Conservation (phyloP, 768 basidiomycete genomes). For the Tylopilus rubrobrunneus region DNA sequence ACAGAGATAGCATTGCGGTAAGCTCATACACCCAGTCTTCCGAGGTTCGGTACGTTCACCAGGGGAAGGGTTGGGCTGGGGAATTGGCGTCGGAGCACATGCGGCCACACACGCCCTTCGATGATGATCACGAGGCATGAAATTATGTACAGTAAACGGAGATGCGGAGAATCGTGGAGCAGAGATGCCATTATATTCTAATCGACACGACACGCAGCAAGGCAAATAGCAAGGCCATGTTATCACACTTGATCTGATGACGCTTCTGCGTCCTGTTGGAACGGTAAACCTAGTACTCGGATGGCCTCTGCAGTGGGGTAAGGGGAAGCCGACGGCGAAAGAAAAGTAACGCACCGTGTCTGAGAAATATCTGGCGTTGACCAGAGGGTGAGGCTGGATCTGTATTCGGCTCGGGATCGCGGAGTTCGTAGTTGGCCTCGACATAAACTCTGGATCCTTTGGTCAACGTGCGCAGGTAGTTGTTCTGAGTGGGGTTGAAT, state of each 20-base stretch:
- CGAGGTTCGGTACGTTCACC: constrained; percentile 26
- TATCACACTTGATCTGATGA: constrained; percentile 19
- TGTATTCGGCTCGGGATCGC: constrained; percentile 63
- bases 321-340: background rate
- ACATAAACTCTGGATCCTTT: constrained; percentile 79
- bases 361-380: constrained; percentile 79
- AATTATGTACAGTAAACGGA: constrained; percentile 19
- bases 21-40: constrained; percentile 25
- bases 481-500: constrained; percentile 59
- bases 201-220: background rate
- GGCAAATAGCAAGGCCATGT: background rate
- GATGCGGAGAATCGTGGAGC: background rate
- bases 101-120: constrained; percentile 39
- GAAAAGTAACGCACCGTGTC: constrained; percentile 54
- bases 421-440: constrained; percentile 73
- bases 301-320: constrained; percentile 44
- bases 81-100: constrained; percentile 35
- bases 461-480: constrained; percentile 57
- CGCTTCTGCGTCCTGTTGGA: constrained; percentile 18
- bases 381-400: constrained; percentile 65
- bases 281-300: constrained; percentile 41
- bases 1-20: constrained; percentile 29
- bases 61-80: constrained; percentile 31
- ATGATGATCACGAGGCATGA: constrained; percentile 35
- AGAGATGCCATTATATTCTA: background rate